These are phyloP conservation scores for Acanthamoeba sp. DNA, from an alignment of 208 protist species.

Conservation along the genomic window DNA sequence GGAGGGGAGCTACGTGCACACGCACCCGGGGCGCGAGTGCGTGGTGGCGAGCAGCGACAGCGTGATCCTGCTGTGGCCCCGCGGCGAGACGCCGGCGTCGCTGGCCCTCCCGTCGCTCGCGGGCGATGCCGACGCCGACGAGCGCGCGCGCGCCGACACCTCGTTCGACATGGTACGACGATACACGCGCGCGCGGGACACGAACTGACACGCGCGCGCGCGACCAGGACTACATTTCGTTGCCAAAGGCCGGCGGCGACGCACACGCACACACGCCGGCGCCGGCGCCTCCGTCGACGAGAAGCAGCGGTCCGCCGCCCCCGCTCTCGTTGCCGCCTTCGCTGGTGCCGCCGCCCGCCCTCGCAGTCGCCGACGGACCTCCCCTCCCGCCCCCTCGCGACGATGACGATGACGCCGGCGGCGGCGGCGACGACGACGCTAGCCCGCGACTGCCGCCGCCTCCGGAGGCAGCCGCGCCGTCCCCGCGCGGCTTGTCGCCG, in stretches of 20 bases:
- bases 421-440: too few species aligned
- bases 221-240: not conserved
- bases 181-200: too few species aligned
- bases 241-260: too few species aligned
- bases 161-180: not conserved
- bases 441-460: not conserved
- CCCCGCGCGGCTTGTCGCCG: too few species aligned
- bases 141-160: not conserved
- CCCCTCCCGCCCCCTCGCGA: not conserved
- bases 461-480: too few species aligned
- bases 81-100: not conserved
- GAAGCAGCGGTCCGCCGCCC: not conserved
- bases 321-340: not conserved
- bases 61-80: not conserved
- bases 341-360: not conserved
- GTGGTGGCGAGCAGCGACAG: not conserved
- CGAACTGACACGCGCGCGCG: too few species aligned
- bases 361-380: not conserved
- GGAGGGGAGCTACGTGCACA: not conserved
- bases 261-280: not conserved
- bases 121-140: not conserved
- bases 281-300: not conserved
- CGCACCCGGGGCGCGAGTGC: not conserved
- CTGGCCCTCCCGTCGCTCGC: not conserved
- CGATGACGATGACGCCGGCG: not conserved